A percentile compares a stretch with the other conserved stretches of the same genome.
phyloP scores from a whole-genome alignment of 306 rosid species.

The Vicia villosa region DNA sequence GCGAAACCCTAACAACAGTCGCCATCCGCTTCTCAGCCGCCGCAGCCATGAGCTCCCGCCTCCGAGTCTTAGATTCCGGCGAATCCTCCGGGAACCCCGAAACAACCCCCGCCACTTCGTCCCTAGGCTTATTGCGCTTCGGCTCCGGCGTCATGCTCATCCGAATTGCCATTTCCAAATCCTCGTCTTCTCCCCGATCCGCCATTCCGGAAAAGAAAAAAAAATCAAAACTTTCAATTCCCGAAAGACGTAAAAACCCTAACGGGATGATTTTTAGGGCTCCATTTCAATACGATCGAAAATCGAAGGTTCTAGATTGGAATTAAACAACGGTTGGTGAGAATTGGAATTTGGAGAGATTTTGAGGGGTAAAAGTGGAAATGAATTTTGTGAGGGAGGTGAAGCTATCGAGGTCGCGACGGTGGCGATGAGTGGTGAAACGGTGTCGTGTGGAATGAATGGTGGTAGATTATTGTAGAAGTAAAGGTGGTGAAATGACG shows the following conservation, averaged over 20 bases:
- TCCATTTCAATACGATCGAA: constrained; percentile 38
- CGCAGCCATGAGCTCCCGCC: constrained; percentile 90
- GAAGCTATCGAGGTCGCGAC: constrained; percentile 25
- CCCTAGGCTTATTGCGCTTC: constrained; percentile 85
- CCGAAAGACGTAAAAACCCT: constrained; percentile 30
- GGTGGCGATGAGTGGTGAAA: constrained; percentile 19
- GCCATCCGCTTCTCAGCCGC: constrained; percentile 93
- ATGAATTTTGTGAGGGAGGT: constrained; percentile 7
- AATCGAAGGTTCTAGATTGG: constrained; percentile 4
- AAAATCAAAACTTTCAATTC: constrained; percentile 5
- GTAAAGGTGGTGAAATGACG: constrained; percentile 27
- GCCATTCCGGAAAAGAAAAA: constrained; percentile 51
- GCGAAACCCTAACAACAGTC: constrained; percentile 33
- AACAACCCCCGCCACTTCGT: constrained; percentile 50
- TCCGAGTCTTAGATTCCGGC: constrained; percentile 62
- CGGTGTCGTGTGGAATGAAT: constrained; percentile 41
- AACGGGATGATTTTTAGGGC: constrained; percentile 38
- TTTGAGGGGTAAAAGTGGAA: constrained; percentile 31
- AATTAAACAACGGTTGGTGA: not conserved
- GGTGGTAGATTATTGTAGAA: constrained; percentile 6
- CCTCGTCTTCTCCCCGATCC: constrained; percentile 93
- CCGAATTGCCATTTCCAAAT: constrained; percentile 77
- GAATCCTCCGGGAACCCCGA: constrained; percentile 57
- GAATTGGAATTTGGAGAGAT: constrained; percentile 17
- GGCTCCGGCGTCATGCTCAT: constrained; percentile 98